Conservation (phyloP, 2,329 filamentous ascomycete genomes). For the Alternaria sp. region DNA sequence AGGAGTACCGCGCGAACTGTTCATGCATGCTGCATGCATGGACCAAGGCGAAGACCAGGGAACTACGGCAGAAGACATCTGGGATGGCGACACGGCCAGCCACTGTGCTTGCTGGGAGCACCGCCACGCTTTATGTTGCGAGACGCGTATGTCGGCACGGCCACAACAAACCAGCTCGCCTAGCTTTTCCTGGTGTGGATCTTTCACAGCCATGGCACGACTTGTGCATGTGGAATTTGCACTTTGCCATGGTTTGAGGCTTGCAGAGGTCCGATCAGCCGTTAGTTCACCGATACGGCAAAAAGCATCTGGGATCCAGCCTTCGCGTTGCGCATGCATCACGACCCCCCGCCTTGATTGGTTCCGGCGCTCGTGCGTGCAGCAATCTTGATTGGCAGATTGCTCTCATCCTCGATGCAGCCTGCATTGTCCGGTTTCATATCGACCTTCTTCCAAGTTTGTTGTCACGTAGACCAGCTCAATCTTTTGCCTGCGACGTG, state of each 20-base stretch:
- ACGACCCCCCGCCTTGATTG: constrained; percentile 28
- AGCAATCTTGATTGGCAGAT: constrained; percentile 36
- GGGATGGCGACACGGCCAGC: background rate
- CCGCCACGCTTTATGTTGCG: background rate
- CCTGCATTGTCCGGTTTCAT: constrained; percentile 38
- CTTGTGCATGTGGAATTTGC: constrained; percentile 4
- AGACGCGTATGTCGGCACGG: constrained; percentile 8
- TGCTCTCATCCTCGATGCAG: constrained; percentile 24
- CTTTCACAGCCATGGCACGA: constrained; percentile 11
- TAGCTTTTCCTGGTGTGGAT: constrained; percentile 7
- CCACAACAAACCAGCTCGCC: background rate
- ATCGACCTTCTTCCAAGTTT: constrained; percentile 44
- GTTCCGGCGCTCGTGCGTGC: constrained; percentile 17
- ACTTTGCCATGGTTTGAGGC: constrained; percentile 15
- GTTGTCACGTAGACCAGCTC: constrained; percentile 31
- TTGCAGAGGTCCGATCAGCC: constrained; percentile 29
- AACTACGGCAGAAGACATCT: background rate
- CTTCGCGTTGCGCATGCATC: constrained; percentile 29
- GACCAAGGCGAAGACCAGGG: background rate
- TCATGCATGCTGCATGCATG: background rate
- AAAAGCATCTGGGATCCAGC: constrained; percentile 34
- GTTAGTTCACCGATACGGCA: constrained; percentile 29
- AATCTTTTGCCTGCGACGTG: constrained; percentile 26
- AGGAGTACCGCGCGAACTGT: background rate
- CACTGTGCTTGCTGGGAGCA: background rate